phyloP scores from a whole-genome alignment of 2,329 filamentous ascomycete species.

The Aspergillus felis region DNA sequence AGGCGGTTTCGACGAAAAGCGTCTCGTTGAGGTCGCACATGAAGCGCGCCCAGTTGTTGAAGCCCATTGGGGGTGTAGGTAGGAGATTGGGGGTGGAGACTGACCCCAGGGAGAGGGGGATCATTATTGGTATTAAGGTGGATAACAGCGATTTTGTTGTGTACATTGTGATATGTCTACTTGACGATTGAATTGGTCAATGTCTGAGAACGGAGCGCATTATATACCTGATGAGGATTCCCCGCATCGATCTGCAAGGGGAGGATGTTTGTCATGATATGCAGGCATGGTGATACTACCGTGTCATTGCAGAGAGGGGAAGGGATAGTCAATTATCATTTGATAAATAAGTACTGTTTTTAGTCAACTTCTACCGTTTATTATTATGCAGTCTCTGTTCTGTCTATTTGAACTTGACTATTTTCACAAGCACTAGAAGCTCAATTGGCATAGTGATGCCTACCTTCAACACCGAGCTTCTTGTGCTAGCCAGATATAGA shows the following conservation, averaged over 20 bases:
- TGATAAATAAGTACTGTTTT: too few relatives aligned
- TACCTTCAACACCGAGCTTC: too few relatives aligned
- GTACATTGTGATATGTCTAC: not conserved
- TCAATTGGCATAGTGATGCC: too few relatives aligned
- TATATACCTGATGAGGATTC: not conserved
- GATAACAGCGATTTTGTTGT: not conserved
- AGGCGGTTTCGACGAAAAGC: constrained; percentile 46
- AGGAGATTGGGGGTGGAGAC: constrained; percentile 22
- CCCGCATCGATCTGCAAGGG: not conserved
- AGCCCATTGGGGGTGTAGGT: constrained; percentile 48
- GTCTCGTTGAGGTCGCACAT: constrained; percentile 48
- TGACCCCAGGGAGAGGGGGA: constrained; percentile 14
- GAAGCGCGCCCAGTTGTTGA: constrained; percentile 51
- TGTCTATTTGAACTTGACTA: too few relatives aligned
- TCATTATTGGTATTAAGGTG: constrained; percentile 4
- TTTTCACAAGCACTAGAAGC: too few relatives aligned
- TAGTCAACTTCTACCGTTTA: too few relatives aligned
- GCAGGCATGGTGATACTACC: not conserved
- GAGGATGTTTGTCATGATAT: too few relatives aligned
- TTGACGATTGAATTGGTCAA: too few relatives aligned
- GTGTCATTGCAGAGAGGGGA: not conserved
- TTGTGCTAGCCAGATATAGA: too few relatives aligned
- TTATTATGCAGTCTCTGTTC: too few relatives aligned
- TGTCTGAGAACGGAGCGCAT: too few relatives aligned
- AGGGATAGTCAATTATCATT: not conserved